Evolutionary conservation across 768 basidiomycete genomes (phyloP), one percentile per base, ranked within the genome.

Genomic region (Naganishia kalamii): DNA sequence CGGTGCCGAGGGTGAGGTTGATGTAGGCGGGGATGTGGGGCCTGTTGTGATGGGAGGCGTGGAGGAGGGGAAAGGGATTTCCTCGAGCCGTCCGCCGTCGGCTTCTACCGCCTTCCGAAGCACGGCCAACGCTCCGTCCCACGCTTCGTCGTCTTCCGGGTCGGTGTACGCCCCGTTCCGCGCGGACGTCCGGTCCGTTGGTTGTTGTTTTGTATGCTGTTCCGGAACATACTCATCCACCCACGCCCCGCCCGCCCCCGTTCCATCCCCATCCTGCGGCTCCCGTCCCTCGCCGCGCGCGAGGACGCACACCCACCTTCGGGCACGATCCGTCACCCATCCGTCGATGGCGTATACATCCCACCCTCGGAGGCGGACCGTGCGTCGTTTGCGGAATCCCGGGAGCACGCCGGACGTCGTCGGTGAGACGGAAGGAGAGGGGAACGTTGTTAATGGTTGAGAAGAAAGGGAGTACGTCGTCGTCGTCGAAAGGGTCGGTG

Each of bases 191-290:
- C 4, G 2, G 54, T 21, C 12, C 19, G 1, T 2, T 8, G 2
- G 51, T 37, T 33, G 51, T n/a, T 32, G 19, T 7, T 35, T 12
- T 7, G 51, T 19, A 35, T 6, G 1, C 6, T 5, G 4, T 12
- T 40, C 23, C 54, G 54, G 54, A 5, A 57, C 32, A 27, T 57
- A 57, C 27, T 57, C 54, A 27, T 57, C 54, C 7, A 57, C 54
- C 3, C 12, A 11, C 33, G 8, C n/a, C 35, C 37, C 13, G 1
- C 33, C 15, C 23, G 54, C 32, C n/a, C 23, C 17, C 54, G 54
- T 57, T 21, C 17, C 27, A 10, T 11, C 10, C 19, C 37, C n/a
- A 6, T 35, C 12, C 10, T 50, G n/a, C 50, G 29, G 27, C 44
- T 52, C 50, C 8, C 15, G 17, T 33, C 19, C 32, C 25, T 21